These are phyloP conservation scores for Panellus pusillus DNA, from an alignment of 768 basidiomycete genomes.

Conservation along the genomic window DNA sequence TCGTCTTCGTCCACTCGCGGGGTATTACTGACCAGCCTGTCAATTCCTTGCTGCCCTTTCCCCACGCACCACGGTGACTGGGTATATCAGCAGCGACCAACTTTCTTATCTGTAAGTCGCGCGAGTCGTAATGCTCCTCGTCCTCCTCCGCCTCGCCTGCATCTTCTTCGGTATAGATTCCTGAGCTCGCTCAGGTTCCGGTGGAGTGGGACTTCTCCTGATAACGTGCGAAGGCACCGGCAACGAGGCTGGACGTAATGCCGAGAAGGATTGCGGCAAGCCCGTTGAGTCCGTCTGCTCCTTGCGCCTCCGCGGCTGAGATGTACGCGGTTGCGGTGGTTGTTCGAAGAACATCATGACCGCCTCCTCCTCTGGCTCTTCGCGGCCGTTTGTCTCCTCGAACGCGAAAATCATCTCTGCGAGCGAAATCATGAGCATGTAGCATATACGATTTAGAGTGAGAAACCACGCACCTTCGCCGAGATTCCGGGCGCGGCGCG, in stretches of 20 bases:
- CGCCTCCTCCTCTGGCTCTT: constrained; percentile 31
- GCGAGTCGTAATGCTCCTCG: constrained; percentile 19
- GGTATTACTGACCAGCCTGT: constrained; percentile 49
- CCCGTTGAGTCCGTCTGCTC: constrained; percentile 35
- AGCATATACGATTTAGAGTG: background rate
- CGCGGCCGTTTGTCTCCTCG: constrained; percentile 45
- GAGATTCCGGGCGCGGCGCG: constrained; percentile 27
- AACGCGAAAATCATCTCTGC: constrained; percentile 70
- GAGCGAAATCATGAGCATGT: background rate
- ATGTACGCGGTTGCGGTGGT: constrained; percentile 31
- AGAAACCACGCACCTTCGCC: constrained; percentile 45
- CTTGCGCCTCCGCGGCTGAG: constrained; percentile 19
- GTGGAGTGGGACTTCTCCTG: constrained; percentile 37
- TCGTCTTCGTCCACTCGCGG: constrained; percentile 30
- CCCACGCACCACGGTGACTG: constrained; percentile 74
- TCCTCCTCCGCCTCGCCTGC: constrained; percentile 7
- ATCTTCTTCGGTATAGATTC: constrained; percentile 1
- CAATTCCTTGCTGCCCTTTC: constrained; percentile 63
- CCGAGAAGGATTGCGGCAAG: constrained; percentile 57
- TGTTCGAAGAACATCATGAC: constrained; percentile 45
- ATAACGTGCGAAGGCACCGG: constrained; percentile 59
- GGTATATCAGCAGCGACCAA: constrained; percentile 70
- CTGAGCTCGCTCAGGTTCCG: background rate
- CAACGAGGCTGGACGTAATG: constrained; percentile 67
- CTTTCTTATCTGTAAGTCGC: constrained; percentile 55